These are phyloP conservation scores for Saccharomycopsis schoenii DNA, from an alignment of 805 yeast species.

Conservation along the genomic window DNA sequence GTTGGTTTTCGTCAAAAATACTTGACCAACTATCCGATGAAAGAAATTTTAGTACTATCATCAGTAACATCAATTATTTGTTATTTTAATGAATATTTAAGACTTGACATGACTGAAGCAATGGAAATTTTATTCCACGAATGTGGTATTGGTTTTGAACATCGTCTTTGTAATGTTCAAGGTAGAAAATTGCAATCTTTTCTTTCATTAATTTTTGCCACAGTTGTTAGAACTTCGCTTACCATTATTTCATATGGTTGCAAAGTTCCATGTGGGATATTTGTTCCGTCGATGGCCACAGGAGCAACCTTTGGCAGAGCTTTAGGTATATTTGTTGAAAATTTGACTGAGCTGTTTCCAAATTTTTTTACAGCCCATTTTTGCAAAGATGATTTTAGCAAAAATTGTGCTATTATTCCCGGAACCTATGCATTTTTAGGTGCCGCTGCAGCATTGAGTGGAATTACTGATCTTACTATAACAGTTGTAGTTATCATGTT, in stretches of 20 bases:
- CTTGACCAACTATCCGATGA: slow-evolving; percentile 45
- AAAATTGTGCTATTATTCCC: slow-evolving; percentile 59
- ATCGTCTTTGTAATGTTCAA: slow-evolving; percentile 31
- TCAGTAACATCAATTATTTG: slow-evolving; percentile 64
- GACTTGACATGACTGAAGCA: slow-evolving; percentile 88
- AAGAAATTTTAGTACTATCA: slow-evolving; percentile 64
- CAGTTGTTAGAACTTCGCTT: slow-evolving; percentile 56
- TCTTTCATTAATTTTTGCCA: slow-evolving; percentile 55
- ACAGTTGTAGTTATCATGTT: slow-evolving; percentile 94
- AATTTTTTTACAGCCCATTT: slow-evolving; percentile 27
- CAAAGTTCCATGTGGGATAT: slow-evolving; percentile 94
- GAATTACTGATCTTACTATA: slow-evolving; percentile 86
- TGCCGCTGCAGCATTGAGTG: slow-evolving; percentile 91
- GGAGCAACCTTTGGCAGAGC: slow-evolving; percentile 94
- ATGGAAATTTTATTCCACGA: slow-evolving; percentile 87
- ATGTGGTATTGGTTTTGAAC: slow-evolving; percentile 45
- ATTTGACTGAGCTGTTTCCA: slow-evolving; percentile 27
- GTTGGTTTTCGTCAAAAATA: slow-evolving; percentile 70
- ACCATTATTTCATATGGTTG: slow-evolving; percentile 85
- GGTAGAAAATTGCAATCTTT: slow-evolving; percentile 24
- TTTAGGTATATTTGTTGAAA: slow-evolving; percentile 63
- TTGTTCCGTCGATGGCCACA: slow-evolving; percentile 94
- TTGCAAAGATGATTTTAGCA: slow-evolving; percentile 29
- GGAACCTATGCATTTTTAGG: slow-evolving; percentile 95
- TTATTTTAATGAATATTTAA: slow-evolving; percentile 73